phyloP scores from a whole-genome alignment of 2,329 filamentous ascomycete species.

The Chaetomium globosum region DNA sequence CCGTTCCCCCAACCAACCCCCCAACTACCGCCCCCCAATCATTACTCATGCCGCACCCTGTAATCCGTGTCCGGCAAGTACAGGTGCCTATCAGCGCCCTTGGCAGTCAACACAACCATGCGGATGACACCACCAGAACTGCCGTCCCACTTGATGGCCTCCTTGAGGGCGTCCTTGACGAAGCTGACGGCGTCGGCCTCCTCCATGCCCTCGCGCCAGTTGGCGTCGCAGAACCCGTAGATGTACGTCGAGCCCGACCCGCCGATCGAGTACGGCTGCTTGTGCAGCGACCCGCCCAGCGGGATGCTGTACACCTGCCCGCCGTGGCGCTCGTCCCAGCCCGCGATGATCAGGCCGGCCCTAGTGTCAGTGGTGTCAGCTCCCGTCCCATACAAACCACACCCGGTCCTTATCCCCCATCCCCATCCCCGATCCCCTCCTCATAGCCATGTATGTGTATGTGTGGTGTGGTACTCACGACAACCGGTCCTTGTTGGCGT shows the following conservation, averaged over 20 bases:
- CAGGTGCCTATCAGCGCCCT: slow-evolving; percentile 88
- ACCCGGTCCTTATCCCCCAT: too few species aligned
- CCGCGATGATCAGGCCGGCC: slow-evolving; percentile 97
- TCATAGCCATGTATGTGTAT: neutral
- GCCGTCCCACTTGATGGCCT: slow-evolving; percentile 99
- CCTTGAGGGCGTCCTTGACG: slow-evolving; percentile 84
- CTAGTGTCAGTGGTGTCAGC: slow-evolving; percentile 49
- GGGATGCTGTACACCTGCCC: slow-evolving; percentile 98
- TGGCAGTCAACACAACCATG: slow-evolving; percentile 91
- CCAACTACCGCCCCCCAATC: too few species aligned
- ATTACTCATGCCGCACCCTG: slow-evolving; percentile 66
- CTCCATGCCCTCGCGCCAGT: slow-evolving; percentile 95
- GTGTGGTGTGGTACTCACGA: slow-evolving; percentile 59
- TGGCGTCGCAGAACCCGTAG: slow-evolving; percentile 95
- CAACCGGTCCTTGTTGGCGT: slow-evolving; percentile 91
- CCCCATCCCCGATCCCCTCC: neutral
- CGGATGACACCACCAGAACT: slow-evolving; percentile 97
- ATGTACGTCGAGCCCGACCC: slow-evolving; percentile 99
- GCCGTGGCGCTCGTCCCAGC: slow-evolving; percentile 91
- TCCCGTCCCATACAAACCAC: neutral
- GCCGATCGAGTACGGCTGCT: slow-evolving; percentile 92
- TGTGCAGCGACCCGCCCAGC: slow-evolving; percentile 93
- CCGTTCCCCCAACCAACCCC: neutral
- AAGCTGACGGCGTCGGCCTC: slow-evolving; percentile 88
- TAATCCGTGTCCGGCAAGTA: slow-evolving; percentile 95